These are phyloP conservation scores for Boletus sp. DNA, from an alignment of 1,284 basidiomycete species.

Conservation along the genomic window DNA sequence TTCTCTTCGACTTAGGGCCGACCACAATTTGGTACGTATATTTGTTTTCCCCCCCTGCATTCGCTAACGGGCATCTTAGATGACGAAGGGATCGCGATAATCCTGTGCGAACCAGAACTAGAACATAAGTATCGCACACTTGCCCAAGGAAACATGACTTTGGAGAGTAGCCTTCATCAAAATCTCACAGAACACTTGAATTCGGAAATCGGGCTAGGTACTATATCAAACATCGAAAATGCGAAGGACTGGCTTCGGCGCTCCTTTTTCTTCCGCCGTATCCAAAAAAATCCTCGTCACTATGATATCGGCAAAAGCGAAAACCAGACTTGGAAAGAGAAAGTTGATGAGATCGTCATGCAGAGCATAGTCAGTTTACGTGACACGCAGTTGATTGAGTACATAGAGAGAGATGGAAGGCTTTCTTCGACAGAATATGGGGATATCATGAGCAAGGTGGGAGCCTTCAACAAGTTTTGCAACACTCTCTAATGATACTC, in stretches of 20 bases:
- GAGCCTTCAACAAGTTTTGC: constrained; percentile 14
- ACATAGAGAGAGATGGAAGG: constrained; percentile 35
- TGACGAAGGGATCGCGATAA: constrained; percentile 72
- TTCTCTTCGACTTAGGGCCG: constrained; percentile 58
- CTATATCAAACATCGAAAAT: constrained; percentile 62
- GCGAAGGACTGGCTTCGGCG: constrained; percentile 78
- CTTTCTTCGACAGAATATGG: constrained; percentile 69
- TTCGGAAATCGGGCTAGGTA: constrained; percentile 84
- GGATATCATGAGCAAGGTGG: constrained; percentile 80
- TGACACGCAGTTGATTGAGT: constrained; percentile 55
- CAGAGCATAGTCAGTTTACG: constrained; percentile 60
- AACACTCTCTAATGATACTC: constrained; percentile 1
- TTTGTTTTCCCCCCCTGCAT: background rate
- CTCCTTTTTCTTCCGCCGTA: constrained; percentile 81
- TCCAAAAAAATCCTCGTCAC: constrained; percentile 75
- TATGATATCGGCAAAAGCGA: constrained; percentile 64
- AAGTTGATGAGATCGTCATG: constrained; percentile 68
- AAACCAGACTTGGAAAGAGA: constrained; percentile 63
- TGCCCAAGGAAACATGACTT: constrained; percentile 60
- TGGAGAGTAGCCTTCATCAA: constrained; percentile 82
- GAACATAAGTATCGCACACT: constrained; percentile 69
- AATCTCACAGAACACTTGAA: constrained; percentile 89
- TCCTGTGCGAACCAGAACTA: constrained; percentile 73
- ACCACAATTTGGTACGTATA: constrained; percentile 77
- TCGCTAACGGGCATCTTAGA: constrained; percentile 42